Percentiles rank a stretch among this genome's conserved stretches.
phyloP scores from a whole-genome alignment of 2,329 filamentous ascomycete genomes.

The Aureobasidium zeae region DNA sequence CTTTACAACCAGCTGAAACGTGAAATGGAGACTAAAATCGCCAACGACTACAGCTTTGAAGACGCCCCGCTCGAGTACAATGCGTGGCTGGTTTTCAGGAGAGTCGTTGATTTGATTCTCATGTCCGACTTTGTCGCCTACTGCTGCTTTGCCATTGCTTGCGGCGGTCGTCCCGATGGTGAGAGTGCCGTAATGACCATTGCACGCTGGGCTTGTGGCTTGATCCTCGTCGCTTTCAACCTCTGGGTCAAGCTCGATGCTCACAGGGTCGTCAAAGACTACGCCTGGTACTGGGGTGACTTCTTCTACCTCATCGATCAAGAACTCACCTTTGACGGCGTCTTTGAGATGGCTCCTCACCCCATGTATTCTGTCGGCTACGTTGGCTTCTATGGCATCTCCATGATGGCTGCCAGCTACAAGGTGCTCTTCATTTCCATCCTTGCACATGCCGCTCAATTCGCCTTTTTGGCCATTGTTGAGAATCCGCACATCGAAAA shows the following conservation, averaged over 20 bases:
- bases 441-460: constrained; percentile 84
- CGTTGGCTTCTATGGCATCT: constrained; percentile 95
- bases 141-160: constrained; percentile 88
- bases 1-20: constrained; percentile 76
- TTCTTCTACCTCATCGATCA: constrained; percentile 99
- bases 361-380: constrained; percentile 99
- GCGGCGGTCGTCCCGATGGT: constrained; percentile 61
- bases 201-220: constrained; percentile 69
- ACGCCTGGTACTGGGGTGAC: constrained; percentile 99
- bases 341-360: constrained; percentile 97
- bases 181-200: constrained; percentile 62
- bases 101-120: constrained; percentile 89
- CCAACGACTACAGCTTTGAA: constrained; percentile 86
- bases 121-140: constrained; percentile 99
- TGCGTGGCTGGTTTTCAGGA: constrained; percentile 93
- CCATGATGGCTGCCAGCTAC: constrained; percentile 95
- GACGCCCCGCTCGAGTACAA: constrained; percentile 95
- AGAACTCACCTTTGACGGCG: constrained; percentile 93
- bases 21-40: constrained; percentile 91
- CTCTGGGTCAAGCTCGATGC: constrained; percentile 98
- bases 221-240: constrained; percentile 81
- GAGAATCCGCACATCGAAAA: constrained; percentile 98
- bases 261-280: constrained; percentile 96
- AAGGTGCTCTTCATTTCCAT: constrained; percentile 96
- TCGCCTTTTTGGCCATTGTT: constrained; percentile 81